Base-by-base conservation (phyloP, 164 flowering plant genomes). In the Vitis labrusca region DNA sequence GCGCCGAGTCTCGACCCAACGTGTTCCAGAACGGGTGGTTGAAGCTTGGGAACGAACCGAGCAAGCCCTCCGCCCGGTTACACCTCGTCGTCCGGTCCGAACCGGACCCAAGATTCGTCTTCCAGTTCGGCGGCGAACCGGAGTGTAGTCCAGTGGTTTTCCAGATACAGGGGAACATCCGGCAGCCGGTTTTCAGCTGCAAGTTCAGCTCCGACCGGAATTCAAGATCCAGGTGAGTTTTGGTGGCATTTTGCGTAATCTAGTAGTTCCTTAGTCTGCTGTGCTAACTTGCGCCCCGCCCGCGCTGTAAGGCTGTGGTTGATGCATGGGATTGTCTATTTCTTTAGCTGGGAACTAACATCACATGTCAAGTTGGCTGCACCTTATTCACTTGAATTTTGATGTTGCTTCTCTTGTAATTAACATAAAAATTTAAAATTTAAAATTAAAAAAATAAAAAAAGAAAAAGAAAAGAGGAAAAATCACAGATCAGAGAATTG, bases 121-220 rank as follows among this genome's bases (percentile, higher is more conserved):
- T 95, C 76, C 94, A 93, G 84, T 95, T 95, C 78, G 98, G 93
- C 0, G 96, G 97, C 30, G 98, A 92, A 59, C 99, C 99, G 74
- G 98, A 95, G 79, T 90, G 93, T 66, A 95, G 98, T 77, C 98
- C 99, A 53, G 93, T 89, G 50, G 92, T 95, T 32, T 93, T 83
- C 72, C 99, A 95, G 85, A 83, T 91, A 51, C 97, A 93, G 69
- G 98, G 86, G 68, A 89, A 74, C 61, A 86, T 93, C 11, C 72
- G 91, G 58, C 99, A 95, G 73, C 99, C 99, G 23, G 96, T 95
- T 53, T 95, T 95, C 77, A 95, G 94, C 71, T 91, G 97, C 89
- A 95, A 93, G 84, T 93, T 93, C 72, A 88, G 90, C 51, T 88
- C 94, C 19, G 97, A 91, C 75, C 88, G 98, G 70, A 89, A 86